Evolutionary conservation across 345 rosid species (phyloP).

Genomic region (Reutealis trisperma): DNA sequence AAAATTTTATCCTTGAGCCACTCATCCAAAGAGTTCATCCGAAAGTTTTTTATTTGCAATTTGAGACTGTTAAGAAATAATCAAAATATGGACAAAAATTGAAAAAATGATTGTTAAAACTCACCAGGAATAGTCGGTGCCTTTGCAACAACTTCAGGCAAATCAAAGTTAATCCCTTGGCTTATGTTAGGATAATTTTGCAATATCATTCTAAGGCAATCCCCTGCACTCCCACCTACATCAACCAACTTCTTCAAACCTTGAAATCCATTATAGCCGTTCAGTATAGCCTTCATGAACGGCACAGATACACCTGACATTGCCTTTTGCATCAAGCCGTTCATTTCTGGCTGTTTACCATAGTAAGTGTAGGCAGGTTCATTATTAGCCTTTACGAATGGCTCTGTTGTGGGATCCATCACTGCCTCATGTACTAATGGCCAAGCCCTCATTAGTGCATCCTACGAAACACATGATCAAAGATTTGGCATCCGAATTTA

Average conservation of each 20-base stretch:
- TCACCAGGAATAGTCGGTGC: slow-evolving; percentile 71
- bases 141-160: slow-evolving; percentile 82
- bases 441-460: slow-evolving; percentile 79
- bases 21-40: too few relatives aligned
- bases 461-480: slow-evolving; percentile 30
- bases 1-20: too few relatives aligned
- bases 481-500: background rate
- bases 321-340: slow-evolving; percentile 75
- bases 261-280: slow-evolving; percentile 67
- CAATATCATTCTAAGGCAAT: slow-evolving; percentile 82
- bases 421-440: slow-evolving; percentile 77
- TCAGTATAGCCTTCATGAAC: slow-evolving; percentile 71
- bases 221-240: slow-evolving; percentile 96
- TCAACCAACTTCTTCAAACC: slow-evolving; percentile 62
- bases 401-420: slow-evolving; percentile 60
- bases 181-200: slow-evolving; percentile 45
- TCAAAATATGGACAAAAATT: too few relatives aligned
- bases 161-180: slow-evolving; percentile 75
- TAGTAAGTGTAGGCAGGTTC: slow-evolving; percentile 70
- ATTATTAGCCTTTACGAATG: slow-evolving; percentile 72
- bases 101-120: background rate
- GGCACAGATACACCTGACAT: slow-evolving; percentile 94
- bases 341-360: slow-evolving; percentile 82
- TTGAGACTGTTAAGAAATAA: too few relatives aligned
- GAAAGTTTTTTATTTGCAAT: too few relatives aligned